Evolutionary conservation across 2,329 filamentous ascomycete genomes (phyloP).

Genomic region (Alternaria arbusti): DNA sequence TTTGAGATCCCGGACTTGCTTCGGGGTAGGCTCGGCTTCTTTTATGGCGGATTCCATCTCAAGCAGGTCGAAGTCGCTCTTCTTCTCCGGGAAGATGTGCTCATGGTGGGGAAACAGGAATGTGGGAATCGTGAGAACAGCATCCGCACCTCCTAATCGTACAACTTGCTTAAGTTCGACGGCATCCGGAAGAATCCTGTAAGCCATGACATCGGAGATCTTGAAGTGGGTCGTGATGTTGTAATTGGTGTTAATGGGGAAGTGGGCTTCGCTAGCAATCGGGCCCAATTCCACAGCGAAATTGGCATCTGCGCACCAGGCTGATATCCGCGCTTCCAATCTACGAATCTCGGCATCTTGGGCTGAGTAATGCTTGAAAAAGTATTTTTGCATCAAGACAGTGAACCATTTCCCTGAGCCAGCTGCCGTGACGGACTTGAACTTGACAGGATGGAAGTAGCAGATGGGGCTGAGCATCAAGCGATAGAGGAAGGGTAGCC

Average conservation of each 20-base stretch:
- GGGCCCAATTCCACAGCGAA: slow-evolving; percentile 58
- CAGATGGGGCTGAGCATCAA: slow-evolving; percentile 57
- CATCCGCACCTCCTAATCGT: slow-evolving; percentile 59
- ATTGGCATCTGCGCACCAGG: slow-evolving; percentile 60
- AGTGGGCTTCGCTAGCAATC: slow-evolving; percentile 54
- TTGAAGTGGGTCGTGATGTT: slow-evolving; percentile 56
- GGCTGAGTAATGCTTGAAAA: slow-evolving; percentile 58
- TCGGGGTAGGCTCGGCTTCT: slow-evolving; percentile 53
- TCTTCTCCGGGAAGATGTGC: slow-evolving; percentile 55
- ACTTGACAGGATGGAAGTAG: slow-evolving; percentile 60
- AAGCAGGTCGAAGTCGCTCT: slow-evolving; percentile 43
- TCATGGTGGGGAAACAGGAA: slow-evolving; percentile 63
- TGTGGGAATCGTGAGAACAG: slow-evolving; percentile 56
- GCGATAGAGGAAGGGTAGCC: slow-evolving; percentile 58
- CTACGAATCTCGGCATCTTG: slow-evolving; percentile 54
- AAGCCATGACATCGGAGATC: slow-evolving; percentile 58
- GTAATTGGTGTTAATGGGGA: slow-evolving; percentile 57
- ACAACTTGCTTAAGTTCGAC: slow-evolving; percentile 57
- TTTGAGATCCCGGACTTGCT: slow-evolving; percentile 50
- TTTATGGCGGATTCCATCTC: slow-evolving; percentile 49
- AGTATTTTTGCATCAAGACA: slow-evolving; percentile 53
- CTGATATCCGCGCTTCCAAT: slow-evolving; percentile 55
- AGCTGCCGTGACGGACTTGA: slow-evolving; percentile 58
- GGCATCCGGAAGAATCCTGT: slow-evolving; percentile 54
- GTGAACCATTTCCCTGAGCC: slow-evolving; percentile 60